A percentile compares a stretch with the other conserved stretches of the same genome.
These are phyloP conservation scores for Malus hybrid DNA, from an alignment of 331 rosid species.

Conservation along the genomic window DNA sequence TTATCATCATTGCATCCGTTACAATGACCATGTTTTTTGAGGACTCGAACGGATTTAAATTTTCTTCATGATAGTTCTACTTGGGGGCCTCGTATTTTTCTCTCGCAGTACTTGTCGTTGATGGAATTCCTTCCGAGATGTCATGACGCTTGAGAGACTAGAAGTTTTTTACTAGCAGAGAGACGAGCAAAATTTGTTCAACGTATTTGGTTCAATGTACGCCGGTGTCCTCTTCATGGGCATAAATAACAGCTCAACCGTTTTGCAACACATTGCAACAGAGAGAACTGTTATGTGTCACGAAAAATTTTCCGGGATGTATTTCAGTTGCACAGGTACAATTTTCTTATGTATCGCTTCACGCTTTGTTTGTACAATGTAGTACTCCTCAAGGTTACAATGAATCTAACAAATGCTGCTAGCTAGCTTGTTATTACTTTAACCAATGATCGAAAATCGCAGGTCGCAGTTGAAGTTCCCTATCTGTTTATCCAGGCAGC, in stretches of 20 bases:
- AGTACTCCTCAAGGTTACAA: too few species aligned
- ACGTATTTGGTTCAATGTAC: constrained; percentile 31
- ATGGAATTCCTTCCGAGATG: constrained; percentile 44
- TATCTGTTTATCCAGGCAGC: constrained; percentile 33
- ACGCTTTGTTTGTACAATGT: too few species aligned
- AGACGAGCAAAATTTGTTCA: constrained; percentile 51
- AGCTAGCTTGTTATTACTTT: too few species aligned
- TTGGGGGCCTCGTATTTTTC: constrained; percentile 56
- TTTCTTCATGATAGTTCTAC: constrained; percentile 32
- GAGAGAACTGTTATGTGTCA: constrained; percentile 45
- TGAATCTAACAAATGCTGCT: too few species aligned
- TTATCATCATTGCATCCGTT: constrained; percentile 32
- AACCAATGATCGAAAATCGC: too few species aligned
- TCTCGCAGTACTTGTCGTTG: constrained; percentile 35
- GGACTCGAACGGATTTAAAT: constrained; percentile 42
- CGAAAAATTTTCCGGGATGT: constrained; percentile 54
- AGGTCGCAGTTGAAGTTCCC: constrained; percentile 59
- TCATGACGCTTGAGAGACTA: constrained; percentile 47
- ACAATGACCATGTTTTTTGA: constrained; percentile 53
- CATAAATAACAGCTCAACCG: constrained; percentile 43
- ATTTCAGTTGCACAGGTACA: constrained; percentile 54
- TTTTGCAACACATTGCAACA: constrained; percentile 28
- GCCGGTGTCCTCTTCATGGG: constrained; percentile 43
- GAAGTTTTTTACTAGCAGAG: constrained; percentile 49
- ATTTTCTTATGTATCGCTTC: too few species aligned